Conservation (phyloP, 257 asterid species). For the Penstemon davidsonii region DNA sequence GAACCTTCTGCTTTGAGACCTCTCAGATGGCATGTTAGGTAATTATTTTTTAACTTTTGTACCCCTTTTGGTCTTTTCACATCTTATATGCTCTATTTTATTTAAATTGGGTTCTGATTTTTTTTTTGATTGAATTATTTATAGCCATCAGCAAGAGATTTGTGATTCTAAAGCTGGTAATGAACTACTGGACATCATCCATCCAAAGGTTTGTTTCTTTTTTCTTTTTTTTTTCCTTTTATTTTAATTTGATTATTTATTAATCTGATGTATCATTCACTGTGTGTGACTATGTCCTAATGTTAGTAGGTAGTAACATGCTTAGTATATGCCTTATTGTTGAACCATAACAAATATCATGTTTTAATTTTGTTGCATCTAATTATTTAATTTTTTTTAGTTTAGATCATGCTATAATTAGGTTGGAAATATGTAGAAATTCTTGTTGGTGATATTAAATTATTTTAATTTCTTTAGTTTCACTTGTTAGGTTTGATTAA, state of each 20-base stretch:
- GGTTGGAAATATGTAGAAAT: no score
- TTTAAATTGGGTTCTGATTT: no score
- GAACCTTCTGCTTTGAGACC: constrained; percentile 38
- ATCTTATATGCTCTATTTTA: not conserved
- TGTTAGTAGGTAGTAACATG: not conserved
- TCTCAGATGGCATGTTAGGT: constrained; percentile 73
- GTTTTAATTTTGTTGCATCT: no score
- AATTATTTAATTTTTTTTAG: no score
- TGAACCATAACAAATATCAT: not conserved
- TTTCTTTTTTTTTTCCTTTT: not conserved
- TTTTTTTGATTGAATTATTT: not conserved
- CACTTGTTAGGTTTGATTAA: not conserved
- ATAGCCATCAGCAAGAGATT: constrained; percentile 74
- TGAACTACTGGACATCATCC: constrained; percentile 80
- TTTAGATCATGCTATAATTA: no score
- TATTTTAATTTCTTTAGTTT: no score
- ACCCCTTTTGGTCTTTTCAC: not conserved
- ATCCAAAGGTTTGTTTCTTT: constrained; percentile 54
- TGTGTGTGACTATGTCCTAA: constrained; percentile 15
- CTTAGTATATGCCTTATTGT: not conserved
- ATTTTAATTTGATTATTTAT: not conserved
- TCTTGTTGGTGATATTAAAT: no score
- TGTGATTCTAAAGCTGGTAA: constrained; percentile 65
- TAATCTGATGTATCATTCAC: constrained; percentile 17
- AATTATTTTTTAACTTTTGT: not conserved